These are phyloP conservation scores for Penicillium canariense DNA, from an alignment of 495 filamentous ascomycete genomes.

Conservation along the genomic window DNA sequence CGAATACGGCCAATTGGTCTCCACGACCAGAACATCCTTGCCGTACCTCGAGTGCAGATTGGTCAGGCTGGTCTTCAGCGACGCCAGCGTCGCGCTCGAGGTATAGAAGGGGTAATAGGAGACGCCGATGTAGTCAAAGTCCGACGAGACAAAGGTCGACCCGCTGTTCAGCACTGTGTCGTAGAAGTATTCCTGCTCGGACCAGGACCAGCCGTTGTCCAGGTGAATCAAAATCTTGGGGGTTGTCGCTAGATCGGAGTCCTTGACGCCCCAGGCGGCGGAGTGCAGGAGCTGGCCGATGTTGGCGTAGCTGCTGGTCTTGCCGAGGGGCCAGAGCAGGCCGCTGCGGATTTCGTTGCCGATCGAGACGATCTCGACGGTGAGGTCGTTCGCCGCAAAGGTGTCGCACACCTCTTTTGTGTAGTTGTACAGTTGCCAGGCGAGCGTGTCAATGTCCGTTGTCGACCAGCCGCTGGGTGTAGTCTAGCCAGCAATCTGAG, in stretches of 20 bases:
- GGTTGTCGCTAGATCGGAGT: conserved; percentile 52
- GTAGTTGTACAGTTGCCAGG: conserved; percentile 65
- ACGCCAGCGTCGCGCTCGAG: conserved; percentile 50
- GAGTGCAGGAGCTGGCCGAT: conserved; percentile 62
- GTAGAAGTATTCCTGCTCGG: conserved; percentile 62
- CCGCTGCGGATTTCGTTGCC: conserved; percentile 68
- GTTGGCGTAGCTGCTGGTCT: conserved; percentile 51
- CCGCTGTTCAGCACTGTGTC: conserved; percentile 53
- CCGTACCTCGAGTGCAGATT: conserved; percentile 58
- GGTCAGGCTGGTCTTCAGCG: conserved; percentile 53
- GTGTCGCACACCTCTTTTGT: conserved; percentile 58
- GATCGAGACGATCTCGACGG: conserved; percentile 63
- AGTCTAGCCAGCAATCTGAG: conserved; percentile 18
- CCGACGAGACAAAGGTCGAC: conserved; percentile 44
- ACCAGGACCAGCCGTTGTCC: conserved; percentile 69
- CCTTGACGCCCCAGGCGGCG: conserved; percentile 59
- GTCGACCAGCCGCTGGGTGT: conserved; percentile 62
- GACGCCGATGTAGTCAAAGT: conserved; percentile 69
- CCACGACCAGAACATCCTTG: conserved; percentile 61
- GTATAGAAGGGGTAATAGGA: conserved; percentile 71
- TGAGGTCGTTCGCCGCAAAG: conserved; percentile 52
- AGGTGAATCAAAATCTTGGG: conserved; percentile 68
- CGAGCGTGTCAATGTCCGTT: conserved; percentile 53
- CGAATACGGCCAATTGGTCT: conserved; percentile 65
- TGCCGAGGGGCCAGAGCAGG: conserved; percentile 62